Evolutionary conservation across 805 yeast genomes (phyloP), one percentile per base, ranked within the genome.

Genomic region (Ogataea allantospora): DNA sequence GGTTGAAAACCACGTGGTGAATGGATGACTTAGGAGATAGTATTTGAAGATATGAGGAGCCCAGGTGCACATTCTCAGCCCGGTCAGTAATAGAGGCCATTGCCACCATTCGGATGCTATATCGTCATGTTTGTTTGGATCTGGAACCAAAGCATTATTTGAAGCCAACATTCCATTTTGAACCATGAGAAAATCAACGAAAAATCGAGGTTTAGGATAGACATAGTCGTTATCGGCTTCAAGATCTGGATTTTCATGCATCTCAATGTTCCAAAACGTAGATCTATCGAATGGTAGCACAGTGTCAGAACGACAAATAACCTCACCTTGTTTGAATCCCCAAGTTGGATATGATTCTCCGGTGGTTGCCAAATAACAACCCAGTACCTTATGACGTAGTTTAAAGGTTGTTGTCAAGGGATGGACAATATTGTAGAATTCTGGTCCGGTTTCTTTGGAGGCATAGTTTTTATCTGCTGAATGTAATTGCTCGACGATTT

Each of bases 271-370:
- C 95, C 95, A 85, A 83, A 85, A 79, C 7, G 88, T 78, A 38
- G 73, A 68, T 54, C 78, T 77, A 58, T 83, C 88, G 4, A 42
- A 33, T 11, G 38, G 42, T 1, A 48, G 12, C 11, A 38, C 29
- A 37, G 79, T 66, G 0, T 75, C 60, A 6, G 67, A 55, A 47
- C 76, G 76, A 61, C 95, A 85, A 6, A 80, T 75, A 27, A 85
- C 86, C 61, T 85, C 95, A 46, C 96, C 95, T 70, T 93, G 99
- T 59, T 88, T 78, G 75, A 91, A 93, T 14, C 99, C 99, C 99
- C 99, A 93, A 12, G 78, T 80, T 13, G 99, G 99, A 57, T 89
- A 80, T 16, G 77, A 60, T 48, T 69, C 66, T 30, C 96, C 97
- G 8, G 93, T 73, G 10, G 91, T 85, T 48, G 89, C 85, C 56